Evolutionary conservation across 768 basidiomycete genomes (phyloP).

Genomic region (Phylloporus scabripes): DNA sequence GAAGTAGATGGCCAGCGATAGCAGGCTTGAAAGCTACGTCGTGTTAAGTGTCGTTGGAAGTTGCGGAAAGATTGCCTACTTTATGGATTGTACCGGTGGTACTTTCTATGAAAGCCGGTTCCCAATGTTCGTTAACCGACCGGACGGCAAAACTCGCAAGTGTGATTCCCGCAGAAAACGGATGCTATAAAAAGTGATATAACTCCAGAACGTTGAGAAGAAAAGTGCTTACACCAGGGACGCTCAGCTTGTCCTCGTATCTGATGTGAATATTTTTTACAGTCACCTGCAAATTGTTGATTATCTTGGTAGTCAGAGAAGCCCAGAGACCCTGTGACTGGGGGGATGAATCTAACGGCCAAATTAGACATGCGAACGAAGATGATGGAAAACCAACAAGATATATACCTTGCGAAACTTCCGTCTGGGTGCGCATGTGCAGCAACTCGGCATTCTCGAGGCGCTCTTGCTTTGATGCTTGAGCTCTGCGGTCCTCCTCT

Average conservation of each 20-base stretch:
- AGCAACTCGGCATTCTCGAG: constrained; percentile 84
- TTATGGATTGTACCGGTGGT: constrained; percentile 86
- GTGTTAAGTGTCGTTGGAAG: constrained; percentile 3
- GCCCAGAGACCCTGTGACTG: constrained; percentile 82
- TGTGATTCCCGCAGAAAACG: constrained; percentile 89
- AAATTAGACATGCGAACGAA: constrained; percentile 2
- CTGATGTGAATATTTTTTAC: constrained; percentile 94
- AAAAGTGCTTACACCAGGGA: constrained; percentile 70
- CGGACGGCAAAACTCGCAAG: constrained; percentile 82
- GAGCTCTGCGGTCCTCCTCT: constrained; percentile 79
- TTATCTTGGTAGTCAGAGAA: constrained; percentile 79
- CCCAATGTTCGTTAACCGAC: constrained; percentile 86
- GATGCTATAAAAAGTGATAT: constrained; percentile 53
- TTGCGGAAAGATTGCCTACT: constrained; percentile 34
- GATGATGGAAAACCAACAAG: background rate
- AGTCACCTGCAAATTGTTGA: constrained; percentile 95
- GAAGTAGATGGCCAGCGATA: constrained; percentile 89
- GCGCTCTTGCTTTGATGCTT: constrained; percentile 84
- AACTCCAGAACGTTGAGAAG: background rate
- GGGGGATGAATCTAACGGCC: constrained; percentile 42
- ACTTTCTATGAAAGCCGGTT: constrained; percentile 89
- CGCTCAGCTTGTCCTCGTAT: constrained; percentile 92
- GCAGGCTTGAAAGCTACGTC: constrained; percentile 70
- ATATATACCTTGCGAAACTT: constrained; percentile 41
- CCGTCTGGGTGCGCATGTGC: constrained; percentile 57